Conservation (phyloP, 2,329 filamentous ascomycete genomes). For the Pleomassaria siparia region DNA sequence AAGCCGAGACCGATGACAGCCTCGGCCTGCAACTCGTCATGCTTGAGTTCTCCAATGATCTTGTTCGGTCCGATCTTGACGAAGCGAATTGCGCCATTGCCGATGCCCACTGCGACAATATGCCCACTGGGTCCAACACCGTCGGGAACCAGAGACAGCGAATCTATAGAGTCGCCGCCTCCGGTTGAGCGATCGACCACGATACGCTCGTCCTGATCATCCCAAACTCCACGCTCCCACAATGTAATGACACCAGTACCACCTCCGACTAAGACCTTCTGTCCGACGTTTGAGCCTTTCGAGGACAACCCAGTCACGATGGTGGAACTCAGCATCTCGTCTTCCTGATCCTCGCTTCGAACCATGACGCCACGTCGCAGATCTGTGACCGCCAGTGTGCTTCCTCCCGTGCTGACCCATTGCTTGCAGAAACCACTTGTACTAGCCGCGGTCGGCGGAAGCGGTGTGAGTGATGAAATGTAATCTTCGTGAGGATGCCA, state of each 20-base stretch:
- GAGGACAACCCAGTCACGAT: constrained; percentile 77
- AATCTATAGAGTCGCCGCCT: constrained; percentile 78
- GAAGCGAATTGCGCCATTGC: constrained; percentile 76
- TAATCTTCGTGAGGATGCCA: constrained; percentile 91
- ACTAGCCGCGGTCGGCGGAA: constrained; percentile 77
- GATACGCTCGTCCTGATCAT: constrained; percentile 89
- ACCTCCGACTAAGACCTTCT: constrained; percentile 75
- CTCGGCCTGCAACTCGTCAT: constrained; percentile 75
- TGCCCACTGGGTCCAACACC: constrained; percentile 67
- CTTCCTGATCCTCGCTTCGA: constrained; percentile 91
- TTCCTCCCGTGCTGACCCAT: constrained; percentile 91
- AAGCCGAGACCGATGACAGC: constrained; percentile 81
- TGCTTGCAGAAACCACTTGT: constrained; percentile 91
- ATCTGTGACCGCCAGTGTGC: constrained; percentile 87
- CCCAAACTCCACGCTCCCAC: constrained; percentile 94
- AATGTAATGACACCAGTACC: constrained; percentile 81
- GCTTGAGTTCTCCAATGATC: constrained; percentile 66
- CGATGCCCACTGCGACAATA: constrained; percentile 76
- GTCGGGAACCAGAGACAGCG: constrained; percentile 71
- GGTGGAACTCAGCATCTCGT: constrained; percentile 80
- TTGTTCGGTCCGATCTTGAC: constrained; percentile 74
- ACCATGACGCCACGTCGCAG: constrained; percentile 82
- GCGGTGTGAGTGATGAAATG: constrained; percentile 80
- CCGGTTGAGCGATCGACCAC: constrained; percentile 65
- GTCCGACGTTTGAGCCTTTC: constrained; percentile 68